Conservation (phyloP, 2,329 filamentous ascomycete species). For the Diaporthe citriasiana region DNA sequence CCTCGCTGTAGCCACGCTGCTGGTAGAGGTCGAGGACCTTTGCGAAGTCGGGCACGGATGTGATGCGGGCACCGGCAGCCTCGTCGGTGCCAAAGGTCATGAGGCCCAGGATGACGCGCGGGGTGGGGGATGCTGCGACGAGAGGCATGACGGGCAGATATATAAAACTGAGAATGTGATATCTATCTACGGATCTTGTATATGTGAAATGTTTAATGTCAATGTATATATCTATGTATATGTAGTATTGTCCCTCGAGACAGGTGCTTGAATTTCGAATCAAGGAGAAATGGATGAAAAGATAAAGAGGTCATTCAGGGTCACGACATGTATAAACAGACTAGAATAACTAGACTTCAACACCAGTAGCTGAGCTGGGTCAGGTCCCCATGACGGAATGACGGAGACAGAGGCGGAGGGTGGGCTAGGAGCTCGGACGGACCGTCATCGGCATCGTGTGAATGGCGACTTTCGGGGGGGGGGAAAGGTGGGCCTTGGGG, state of each 20-base stretch:
- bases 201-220: no score
- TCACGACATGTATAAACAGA: neutral
- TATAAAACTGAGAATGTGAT: no score
- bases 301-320: neutral
- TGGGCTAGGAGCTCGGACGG: neutral
- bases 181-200: neutral
- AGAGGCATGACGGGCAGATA: slow-evolving; percentile 36
- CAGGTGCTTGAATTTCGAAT: neutral
- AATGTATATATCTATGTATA: neutral
- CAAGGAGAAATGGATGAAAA: neutral
- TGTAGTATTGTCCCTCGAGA: neutral
- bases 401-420: neutral
- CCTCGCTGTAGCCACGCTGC: slow-evolving; percentile 76
- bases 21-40: slow-evolving; percentile 77
- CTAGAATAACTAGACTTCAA: neutral
- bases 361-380: neutral
- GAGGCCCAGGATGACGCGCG: slow-evolving; percentile 76
- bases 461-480: slow-evolving; percentile 14
- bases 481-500: no score
- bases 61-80: slow-evolving; percentile 72
- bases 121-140: slow-evolving; percentile 39
- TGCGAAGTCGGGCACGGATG: slow-evolving; percentile 69
- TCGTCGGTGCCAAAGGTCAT: slow-evolving; percentile 79
- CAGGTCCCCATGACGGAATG: neutral
- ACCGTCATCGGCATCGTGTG: slow-evolving; percentile 24